Conservation (phyloP, 768 basidiomycete species). For the Mycena sanguinolenta region DNA sequence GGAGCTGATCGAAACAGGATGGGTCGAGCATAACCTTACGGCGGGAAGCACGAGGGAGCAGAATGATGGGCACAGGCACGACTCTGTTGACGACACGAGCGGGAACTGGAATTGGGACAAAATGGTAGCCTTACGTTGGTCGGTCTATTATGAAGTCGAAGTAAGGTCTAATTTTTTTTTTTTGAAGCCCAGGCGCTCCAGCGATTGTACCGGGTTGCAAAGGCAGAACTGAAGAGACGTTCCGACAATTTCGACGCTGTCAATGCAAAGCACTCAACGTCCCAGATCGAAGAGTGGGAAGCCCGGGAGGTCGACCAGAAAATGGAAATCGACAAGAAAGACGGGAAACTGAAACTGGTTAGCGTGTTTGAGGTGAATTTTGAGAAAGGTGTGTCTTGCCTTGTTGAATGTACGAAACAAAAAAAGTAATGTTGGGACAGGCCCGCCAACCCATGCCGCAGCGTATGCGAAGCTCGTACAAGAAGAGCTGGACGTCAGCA, state of each 20-base stretch:
- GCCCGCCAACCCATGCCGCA: neutral
- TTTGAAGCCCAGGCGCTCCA: neutral
- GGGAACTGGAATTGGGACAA: constrained; percentile 35
- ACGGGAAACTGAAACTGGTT: neutral
- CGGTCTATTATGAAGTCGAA: no score
- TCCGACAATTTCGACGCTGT: neutral
- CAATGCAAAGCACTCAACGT: no score
- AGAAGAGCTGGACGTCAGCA: neutral
- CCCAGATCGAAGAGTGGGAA: neutral
- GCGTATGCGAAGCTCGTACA: neutral
- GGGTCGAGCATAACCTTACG: constrained; percentile 33
- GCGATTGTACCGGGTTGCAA: neutral
- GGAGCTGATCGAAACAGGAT: constrained; percentile 45
- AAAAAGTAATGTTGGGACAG: neutral
- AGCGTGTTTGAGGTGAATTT: neutral
- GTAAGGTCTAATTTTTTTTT: no score
- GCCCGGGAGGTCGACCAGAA: neutral
- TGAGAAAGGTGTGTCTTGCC: neutral
- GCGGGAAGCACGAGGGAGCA: constrained; percentile 37
- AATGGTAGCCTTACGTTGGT: neutral
- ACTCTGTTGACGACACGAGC: constrained; percentile 25
- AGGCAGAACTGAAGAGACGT: neutral
- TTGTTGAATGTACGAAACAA: neutral
- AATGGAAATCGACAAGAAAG: neutral
- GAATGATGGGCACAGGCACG: constrained; percentile 37